These are phyloP conservation scores for Verticillium tricorpus DNA, from an alignment of 2,329 filamentous ascomycete species.

Conservation along the genomic window DNA sequence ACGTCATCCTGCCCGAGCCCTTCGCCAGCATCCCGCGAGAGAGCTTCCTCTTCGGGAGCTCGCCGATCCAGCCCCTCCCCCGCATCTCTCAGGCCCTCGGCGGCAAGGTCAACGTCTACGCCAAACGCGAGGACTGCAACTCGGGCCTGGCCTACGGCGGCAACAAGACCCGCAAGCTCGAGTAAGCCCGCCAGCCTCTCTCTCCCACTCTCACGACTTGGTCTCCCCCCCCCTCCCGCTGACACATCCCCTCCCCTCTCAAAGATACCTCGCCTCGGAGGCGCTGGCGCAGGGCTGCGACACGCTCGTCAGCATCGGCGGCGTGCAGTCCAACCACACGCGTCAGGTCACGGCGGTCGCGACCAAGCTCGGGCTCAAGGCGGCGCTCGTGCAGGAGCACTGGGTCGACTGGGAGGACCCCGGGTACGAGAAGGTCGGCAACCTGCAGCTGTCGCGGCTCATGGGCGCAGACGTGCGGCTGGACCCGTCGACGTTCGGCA, in stretches of 20 bases:
- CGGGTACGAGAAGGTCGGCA: constrained; percentile 61
- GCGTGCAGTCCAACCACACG: constrained; percentile 67
- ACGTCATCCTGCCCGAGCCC: constrained; percentile 49
- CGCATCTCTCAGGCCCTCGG: constrained; percentile 59
- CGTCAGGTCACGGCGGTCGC: constrained; percentile 62
- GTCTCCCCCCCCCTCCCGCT: not conserved
- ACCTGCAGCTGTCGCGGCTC: constrained; percentile 65
- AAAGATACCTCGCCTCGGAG: constrained; percentile 61
- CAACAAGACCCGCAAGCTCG: constrained; percentile 67
- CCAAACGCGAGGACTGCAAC: constrained; percentile 70
- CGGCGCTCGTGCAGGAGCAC: constrained; percentile 59
- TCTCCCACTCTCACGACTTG: not conserved
- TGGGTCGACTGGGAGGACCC: constrained; percentile 61
- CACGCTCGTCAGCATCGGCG: constrained; percentile 63
- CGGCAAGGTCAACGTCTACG: constrained; percentile 58
- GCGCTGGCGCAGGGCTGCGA: constrained; percentile 51
- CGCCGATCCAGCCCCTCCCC: constrained; percentile 63
- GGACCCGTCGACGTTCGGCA: constrained; percentile 58
- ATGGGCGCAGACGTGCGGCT: constrained; percentile 63
- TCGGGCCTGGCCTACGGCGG: constrained; percentile 63
- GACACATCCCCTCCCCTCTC: not conserved
- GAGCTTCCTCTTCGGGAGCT: constrained; percentile 61
- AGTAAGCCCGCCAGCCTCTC: constrained; percentile 31
- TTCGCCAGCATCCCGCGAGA: constrained; percentile 60
- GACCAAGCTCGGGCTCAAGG: constrained; percentile 50